Base-by-base conservation (phyloP, 2,329 filamentous ascomycete species). In the Botrytis deweyae region DNA sequence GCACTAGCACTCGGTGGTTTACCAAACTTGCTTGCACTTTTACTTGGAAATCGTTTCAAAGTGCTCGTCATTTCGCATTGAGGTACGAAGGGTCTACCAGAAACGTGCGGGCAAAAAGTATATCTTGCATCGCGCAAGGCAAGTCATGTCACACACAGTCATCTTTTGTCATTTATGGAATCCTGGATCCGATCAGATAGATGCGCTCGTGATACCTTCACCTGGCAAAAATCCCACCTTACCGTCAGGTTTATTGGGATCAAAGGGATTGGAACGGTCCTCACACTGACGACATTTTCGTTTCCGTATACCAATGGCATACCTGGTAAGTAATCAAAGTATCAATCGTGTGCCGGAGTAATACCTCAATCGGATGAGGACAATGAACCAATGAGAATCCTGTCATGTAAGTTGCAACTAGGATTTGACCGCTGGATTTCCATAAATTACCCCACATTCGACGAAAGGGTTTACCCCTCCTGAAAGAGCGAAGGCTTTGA, bases 71-170 rank as follows among this genome's bases (percentile, higher is more conserved):
- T 63, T 63, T 42, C 14, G 61, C 61, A 63, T 63, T 3, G 40
- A 64, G 62, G 62, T 20, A 64, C 25, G 40, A 64, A 64, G 38
- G 62, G 62, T 64, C 62, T 42, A 42, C 38, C 5, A 64, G 62
- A 64, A 64, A 64, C 62, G 62, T 64, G 62, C 62, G 25, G 62
- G 52, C 9, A 16, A 29, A 42, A 64, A 64, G 38, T 44, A 44
- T 64, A 64, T 64, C 62, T 64, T 64, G 62, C 38, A 64, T 64
- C 16, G 38, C 38, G 62, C 62, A 64, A 42, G 38, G 62, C 38
- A 64, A 42, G n/a, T 64, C 62, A 64, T 64, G 62, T 64, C 38
- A 64, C 61, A 64, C 61, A 64, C 14, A 29, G 38, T 64, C 61
- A 64, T 40, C 29, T 64, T 63, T 9, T 63, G 38, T 29, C 62